Base-by-base conservation (phyloP, 768 basidiomycete genomes). In the Trametes maxima region DNA sequence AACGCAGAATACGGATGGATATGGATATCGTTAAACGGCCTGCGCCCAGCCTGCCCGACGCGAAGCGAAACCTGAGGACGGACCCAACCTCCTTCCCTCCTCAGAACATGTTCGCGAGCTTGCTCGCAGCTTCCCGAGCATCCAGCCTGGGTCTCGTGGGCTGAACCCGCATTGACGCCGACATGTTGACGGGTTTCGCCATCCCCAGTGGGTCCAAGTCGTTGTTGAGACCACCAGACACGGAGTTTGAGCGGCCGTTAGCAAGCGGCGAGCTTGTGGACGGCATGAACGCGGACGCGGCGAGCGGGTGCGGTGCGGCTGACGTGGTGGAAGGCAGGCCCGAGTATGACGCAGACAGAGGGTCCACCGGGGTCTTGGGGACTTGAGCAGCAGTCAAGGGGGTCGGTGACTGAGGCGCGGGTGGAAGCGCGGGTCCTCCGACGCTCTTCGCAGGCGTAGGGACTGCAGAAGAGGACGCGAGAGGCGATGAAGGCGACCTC, bases 101-200 rank as follows among this genome's bases (percentile, higher is more conserved):
- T 24, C 21, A 92, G 71, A 92, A 91, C 88, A 92, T 89, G 70
- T 94, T 95, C 7, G 92, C 93, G 58, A 95, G 80, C 73, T 94
- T 95, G 71, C 91, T 91, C 19, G 92, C 93, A 14, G 92, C 92
- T 69, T 92, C 88, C 68, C 88, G 80, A 11, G 94, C 88, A 72
- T 97, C 95, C 67, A 96, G 73, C 68, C 89, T 79, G 45, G 88
- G 85, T 65, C 91, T 77, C 50, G 85, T 84, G 14, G 89, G 86
- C 66, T 86, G 85, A 47, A 89, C 80, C 19, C 88, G 85, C 72
- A 94, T 75, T n/a, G 89, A 91, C 50, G 79, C 80, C 1, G 89
- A 80, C 89, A 92, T 87, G 65, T 80, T 80, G 47, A 80, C 78
- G n/a, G 89, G 81, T 56, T 77, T 77, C 47, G 82, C 75, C 62